Percentiles rank a stretch among this genome's conserved stretches.
phyloP scores from a whole-genome alignment of 1,139 yeast species.

The Debaryomyces robertsiae region DNA sequence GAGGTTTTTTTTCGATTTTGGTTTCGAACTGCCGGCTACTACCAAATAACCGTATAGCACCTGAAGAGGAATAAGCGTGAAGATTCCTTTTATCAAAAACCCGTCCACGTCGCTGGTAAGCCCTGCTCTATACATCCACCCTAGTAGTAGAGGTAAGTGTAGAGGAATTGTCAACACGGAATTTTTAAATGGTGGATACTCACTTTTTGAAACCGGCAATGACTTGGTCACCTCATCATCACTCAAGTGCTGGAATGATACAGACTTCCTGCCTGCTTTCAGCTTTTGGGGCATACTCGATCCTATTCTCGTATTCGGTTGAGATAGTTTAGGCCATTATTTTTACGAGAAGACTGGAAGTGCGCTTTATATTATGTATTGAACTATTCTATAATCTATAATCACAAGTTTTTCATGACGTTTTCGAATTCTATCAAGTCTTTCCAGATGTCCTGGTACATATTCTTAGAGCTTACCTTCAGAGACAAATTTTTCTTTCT shows the following conservation, averaged over 20 bases:
- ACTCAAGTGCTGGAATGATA: slow-evolving; percentile 11
- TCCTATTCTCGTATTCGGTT: background rate
- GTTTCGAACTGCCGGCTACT: slow-evolving; percentile 22
- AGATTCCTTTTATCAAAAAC: slow-evolving; percentile 32
- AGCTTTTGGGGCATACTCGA: slow-evolving; percentile 6
- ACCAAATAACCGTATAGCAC: slow-evolving; percentile 31
- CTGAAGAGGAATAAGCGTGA: slow-evolving; percentile 29
- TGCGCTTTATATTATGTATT: slow-evolving; percentile 2
- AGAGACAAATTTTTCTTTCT: slow-evolving; percentile 54
- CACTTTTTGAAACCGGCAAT: slow-evolving; percentile 1
- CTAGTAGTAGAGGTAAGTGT: slow-evolving; percentile 46
- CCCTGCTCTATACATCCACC: slow-evolving; percentile 41
- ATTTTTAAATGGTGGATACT: slow-evolving; percentile 25
- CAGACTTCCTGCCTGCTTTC: slow-evolving; percentile 11
- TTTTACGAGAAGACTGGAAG: background rate
- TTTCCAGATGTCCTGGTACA: slow-evolving; percentile 64
- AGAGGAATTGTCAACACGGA: slow-evolving; percentile 43
- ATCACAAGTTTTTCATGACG: slow-evolving; percentile 31
- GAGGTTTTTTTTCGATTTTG: slow-evolving; percentile 12
- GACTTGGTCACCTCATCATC: slow-evolving; percentile 6
- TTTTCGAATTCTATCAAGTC: slow-evolving; percentile 61
- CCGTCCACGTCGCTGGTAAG: slow-evolving; percentile 32
- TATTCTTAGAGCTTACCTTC: slow-evolving; percentile 57
- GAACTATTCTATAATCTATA: slow-evolving; percentile 3
- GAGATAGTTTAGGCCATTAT: background rate